These are phyloP conservation scores for Kluyveromyces dobzhanskii DNA, from an alignment of 805 yeast genomes.

Conservation along the genomic window DNA sequence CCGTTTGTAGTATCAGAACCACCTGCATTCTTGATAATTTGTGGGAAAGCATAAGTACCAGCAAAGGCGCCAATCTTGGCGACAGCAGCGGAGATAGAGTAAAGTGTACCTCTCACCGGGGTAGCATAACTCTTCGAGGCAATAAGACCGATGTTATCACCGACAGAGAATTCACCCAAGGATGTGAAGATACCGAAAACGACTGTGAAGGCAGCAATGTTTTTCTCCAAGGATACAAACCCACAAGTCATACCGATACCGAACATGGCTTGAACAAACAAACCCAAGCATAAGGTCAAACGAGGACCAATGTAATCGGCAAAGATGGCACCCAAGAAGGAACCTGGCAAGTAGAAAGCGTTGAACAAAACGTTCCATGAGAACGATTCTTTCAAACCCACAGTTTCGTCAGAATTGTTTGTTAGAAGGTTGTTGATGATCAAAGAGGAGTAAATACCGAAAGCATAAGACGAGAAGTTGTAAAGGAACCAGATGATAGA, in stretches of 20 bases:
- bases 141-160: conserved; percentile 82
- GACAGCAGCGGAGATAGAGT: conserved; percentile 83
- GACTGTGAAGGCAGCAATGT: conserved; percentile 73
- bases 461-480: conserved; percentile 82
- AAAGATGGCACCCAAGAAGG: conserved; percentile 73
- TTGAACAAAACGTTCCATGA: conserved; percentile 92
- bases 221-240: conserved; percentile 44
- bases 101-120: conserved; percentile 83
- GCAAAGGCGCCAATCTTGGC: conserved; percentile 92
- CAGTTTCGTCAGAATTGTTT: conserved; percentile 31
- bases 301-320: conserved; percentile 94
- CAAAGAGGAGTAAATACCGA: conserved; percentile 72
- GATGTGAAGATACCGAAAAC: conserved; percentile 83
- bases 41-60: conserved; percentile 84
- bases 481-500: conserved; percentile 84
- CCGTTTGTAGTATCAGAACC: conserved; percentile 48
- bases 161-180: conserved; percentile 91
- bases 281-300: conserved; percentile 62
- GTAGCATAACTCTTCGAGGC: conserved; percentile 84
- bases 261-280: conserved; percentile 61
- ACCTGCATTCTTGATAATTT: conserved; percentile 52
- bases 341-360: conserved; percentile 84
- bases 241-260: conserved; percentile 81
- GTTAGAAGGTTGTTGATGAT: conserved; percentile 53
- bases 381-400: conserved; percentile 61